Evolutionary conservation across 1,284 basidiomycete genomes (phyloP).

Genomic region (Inonotus obliquus): DNA sequence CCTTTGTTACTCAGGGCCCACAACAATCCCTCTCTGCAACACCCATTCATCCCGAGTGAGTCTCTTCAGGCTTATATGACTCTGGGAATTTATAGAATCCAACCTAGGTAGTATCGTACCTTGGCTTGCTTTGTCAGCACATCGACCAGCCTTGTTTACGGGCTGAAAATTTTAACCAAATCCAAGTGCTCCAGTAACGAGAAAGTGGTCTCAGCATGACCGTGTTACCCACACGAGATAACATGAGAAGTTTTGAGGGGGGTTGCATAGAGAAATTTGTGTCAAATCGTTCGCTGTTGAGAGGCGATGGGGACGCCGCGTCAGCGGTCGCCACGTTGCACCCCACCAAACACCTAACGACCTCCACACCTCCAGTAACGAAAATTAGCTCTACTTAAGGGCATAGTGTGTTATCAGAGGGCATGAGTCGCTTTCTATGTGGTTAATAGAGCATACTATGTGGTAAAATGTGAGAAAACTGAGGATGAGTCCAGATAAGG

Average conservation of each 20-base stretch:
- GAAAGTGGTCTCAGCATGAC: not conserved
- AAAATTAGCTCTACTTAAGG: too few relatives aligned
- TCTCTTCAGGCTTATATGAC: too few relatives aligned
- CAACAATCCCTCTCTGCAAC: not conserved
- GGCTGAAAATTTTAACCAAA: not conserved
- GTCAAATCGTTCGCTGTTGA: not conserved
- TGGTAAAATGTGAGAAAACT: not conserved
- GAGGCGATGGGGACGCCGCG: not conserved
- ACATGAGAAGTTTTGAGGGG: not conserved
- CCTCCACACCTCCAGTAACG: not conserved
- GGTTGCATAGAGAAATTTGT: not conserved
- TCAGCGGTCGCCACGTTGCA: slow-evolving; percentile 1
- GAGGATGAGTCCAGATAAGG: slow-evolving; percentile 8
- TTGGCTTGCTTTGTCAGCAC: slow-evolving; percentile 3
- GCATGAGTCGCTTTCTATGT: too few relatives aligned
- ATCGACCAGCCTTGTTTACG: not conserved
- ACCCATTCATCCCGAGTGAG: not conserved
- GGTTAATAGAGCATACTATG: not conserved
- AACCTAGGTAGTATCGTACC: not conserved
- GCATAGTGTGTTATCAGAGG: not conserved
- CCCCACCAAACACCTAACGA: not conserved
- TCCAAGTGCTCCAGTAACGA: not conserved
- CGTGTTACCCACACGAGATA: not conserved
- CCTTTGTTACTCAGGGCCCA: not conserved
- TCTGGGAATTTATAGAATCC: not conserved